These are phyloP conservation scores for Zarea fungicola DNA, from an alignment of 2,329 filamentous ascomycete species.

Conservation along the genomic window DNA sequence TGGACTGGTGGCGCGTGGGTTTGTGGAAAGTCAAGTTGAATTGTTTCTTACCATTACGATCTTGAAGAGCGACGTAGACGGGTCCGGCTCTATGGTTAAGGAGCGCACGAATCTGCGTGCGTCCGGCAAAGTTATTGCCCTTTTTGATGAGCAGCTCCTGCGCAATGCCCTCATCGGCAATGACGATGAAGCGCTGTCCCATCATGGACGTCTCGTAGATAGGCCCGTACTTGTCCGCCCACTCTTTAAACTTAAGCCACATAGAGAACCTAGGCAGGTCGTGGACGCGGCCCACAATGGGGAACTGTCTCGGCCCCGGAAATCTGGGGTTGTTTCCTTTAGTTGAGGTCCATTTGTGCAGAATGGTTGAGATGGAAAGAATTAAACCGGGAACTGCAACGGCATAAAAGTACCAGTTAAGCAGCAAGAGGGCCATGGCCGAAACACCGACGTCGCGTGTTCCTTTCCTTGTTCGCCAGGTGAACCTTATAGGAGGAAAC, in stretches of 20 bases:
- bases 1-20: too few species aligned
- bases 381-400: conserved; percentile 34
- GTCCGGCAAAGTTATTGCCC: conserved; percentile 45
- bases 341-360: conserved; percentile 20
- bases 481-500: too few species aligned
- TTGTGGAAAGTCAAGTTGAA: not conserved
- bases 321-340: conserved; percentile 23
- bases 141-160: conserved; percentile 44
- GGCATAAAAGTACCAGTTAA: conserved; percentile 19
- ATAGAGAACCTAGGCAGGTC: conserved; percentile 41
- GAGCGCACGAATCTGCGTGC: conserved; percentile 45
- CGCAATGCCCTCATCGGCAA: conserved; percentile 44
- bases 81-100: conserved; percentile 45
- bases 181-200: conserved; percentile 36
- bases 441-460: too few species aligned
- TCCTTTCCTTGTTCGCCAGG: too few species aligned
- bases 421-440: not conserved
- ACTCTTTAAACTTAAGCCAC: conserved; percentile 48
- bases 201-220: conserved; percentile 39
- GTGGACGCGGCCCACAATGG: conserved; percentile 43
- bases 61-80: conserved; percentile 46
- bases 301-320: conserved; percentile 42
- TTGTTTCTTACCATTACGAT: conserved; percentile 21
- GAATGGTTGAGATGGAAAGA: conserved; percentile 34
- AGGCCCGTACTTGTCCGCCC: conserved; percentile 37